Conservation (phyloP, 1,139 yeast species). For the Candida tunisiensis region DNA sequence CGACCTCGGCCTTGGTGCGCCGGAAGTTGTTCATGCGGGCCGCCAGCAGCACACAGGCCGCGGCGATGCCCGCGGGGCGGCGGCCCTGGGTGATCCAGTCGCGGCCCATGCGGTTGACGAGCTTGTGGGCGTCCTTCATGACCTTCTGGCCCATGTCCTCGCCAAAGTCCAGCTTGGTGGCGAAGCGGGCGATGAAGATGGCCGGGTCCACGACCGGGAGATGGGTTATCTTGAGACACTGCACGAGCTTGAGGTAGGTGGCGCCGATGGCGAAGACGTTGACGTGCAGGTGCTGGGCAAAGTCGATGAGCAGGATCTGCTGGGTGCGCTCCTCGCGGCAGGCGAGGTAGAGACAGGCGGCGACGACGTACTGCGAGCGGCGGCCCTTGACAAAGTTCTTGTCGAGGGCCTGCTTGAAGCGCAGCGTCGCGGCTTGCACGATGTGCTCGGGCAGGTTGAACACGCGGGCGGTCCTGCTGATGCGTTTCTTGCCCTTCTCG, state of each 20-base stretch:
- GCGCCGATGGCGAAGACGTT: slow-evolving; percentile 93
- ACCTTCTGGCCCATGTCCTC: slow-evolving; percentile 45
- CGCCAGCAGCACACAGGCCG: slow-evolving; percentile 85
- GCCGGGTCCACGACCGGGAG: slow-evolving; percentile 91
- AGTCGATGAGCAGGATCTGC: slow-evolving; percentile 93
- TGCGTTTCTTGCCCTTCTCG: slow-evolving; percentile 61
- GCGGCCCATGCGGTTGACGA: slow-evolving; percentile 80
- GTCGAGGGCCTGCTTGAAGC: slow-evolving; percentile 76
- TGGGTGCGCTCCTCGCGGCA: slow-evolving; percentile 84
- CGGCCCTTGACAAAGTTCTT: slow-evolving; percentile 92
- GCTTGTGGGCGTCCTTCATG: slow-evolving; percentile 66
- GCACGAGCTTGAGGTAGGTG: slow-evolving; percentile 81
- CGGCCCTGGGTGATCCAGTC: slow-evolving; percentile 97
- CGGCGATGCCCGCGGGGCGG: slow-evolving; percentile 97
- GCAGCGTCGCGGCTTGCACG: slow-evolving; percentile 71
- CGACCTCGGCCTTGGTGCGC: slow-evolving; percentile 84
- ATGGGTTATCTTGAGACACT: slow-evolving; percentile 53
- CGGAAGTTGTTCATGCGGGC: slow-evolving; percentile 93
- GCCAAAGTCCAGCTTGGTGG: slow-evolving; percentile 69
- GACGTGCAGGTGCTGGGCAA: slow-evolving; percentile 75
- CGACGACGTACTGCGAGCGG: slow-evolving; percentile 82
- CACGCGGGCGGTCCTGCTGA: slow-evolving; percentile 64
- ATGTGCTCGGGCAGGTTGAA: slow-evolving; percentile 70
- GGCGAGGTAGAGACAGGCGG: slow-evolving; percentile 87
- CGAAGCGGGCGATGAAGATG: slow-evolving; percentile 83